phyloP scores from a whole-genome alignment of 2,329 filamentous ascomycete species.

The Sodiomyces alkalinus region DNA sequence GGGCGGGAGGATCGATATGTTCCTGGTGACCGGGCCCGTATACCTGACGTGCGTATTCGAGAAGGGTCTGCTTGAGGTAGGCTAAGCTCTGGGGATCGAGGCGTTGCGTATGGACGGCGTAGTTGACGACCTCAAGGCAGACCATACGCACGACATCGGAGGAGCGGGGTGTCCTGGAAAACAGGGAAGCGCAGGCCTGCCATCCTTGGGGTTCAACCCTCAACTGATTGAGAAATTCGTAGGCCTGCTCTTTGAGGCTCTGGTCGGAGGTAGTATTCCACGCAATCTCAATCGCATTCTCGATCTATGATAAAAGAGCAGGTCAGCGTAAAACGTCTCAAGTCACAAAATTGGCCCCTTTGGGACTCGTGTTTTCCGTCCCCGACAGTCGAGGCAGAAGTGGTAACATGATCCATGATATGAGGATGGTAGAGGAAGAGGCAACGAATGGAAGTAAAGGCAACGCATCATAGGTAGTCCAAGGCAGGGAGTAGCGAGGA shows the following conservation, averaged over 20 bases:
- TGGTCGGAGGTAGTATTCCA: conserved; percentile 68
- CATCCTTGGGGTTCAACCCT: conserved; percentile 72
- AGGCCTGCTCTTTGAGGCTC: conserved; percentile 65
- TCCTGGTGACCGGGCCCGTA: conserved; percentile 48
- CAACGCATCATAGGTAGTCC: no score
- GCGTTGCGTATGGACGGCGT: conserved; percentile 66
- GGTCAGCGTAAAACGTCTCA: no score
- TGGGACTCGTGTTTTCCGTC: no score
- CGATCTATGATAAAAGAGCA: conserved; percentile 42
- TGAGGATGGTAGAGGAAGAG: no score
- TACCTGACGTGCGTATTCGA: conserved; percentile 63
- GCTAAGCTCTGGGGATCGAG: conserved; percentile 58
- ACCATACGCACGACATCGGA: conserved; percentile 80
- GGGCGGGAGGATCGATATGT: conserved; percentile 52
- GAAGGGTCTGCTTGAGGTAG: conserved; percentile 65
- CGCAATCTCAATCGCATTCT: conserved; percentile 90
- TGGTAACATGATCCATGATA: no score
- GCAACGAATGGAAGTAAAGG: no score
- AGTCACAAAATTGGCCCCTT: no score
- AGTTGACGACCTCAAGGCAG: conserved; percentile 85
- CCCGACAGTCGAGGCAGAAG: no score
- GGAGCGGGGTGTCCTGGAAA: conserved; percentile 59
- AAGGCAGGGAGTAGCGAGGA: conserved; percentile 5
- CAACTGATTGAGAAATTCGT: conserved; percentile 65
- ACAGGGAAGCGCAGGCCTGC: conserved; percentile 78